These are phyloP conservation scores for Bassia scoparia DNA, from an alignment of 148 eudicot species.

Conservation along the genomic window DNA sequence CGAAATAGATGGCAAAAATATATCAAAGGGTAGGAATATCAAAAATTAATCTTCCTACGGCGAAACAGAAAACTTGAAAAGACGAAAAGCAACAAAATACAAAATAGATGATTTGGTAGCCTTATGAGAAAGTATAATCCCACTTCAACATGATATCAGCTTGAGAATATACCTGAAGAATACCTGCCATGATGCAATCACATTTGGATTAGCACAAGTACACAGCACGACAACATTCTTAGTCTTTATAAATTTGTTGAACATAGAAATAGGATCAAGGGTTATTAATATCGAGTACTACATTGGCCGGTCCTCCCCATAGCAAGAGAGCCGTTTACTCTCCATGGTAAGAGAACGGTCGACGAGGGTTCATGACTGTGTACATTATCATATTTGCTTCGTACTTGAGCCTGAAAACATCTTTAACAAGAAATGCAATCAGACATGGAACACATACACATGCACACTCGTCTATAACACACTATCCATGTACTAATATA, in stretches of 20 bases:
- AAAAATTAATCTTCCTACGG: no score
- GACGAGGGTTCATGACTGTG: slow-evolving; percentile 34
- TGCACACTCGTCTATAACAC: no score
- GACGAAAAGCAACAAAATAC: background rate
- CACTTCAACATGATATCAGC: slow-evolving; percentile 69
- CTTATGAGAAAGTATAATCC: slow-evolving; percentile 73
- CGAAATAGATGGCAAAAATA: no score
- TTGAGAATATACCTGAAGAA: slow-evolving; percentile 86
- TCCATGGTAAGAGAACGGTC: slow-evolving; percentile 85
- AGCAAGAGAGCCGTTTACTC: slow-evolving; percentile 59
- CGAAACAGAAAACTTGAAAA: no score
- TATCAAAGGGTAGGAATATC: no score
- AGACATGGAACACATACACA: no score
- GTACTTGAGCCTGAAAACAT: background rate
- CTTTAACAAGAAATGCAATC: no score
- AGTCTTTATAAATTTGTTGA: background rate
- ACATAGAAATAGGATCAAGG: background rate
- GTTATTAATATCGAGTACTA: slow-evolving; percentile 12
- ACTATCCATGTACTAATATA: no score
- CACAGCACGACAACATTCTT: no score
- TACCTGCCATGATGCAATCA: slow-evolving; percentile 67
- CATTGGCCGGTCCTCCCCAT: slow-evolving; percentile 97
- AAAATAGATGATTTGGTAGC: slow-evolving; percentile 25
- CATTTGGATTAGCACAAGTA: no score
- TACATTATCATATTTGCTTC: slow-evolving; percentile 30